Conservation (phyloP, 1,284 basidiomycete genomes). For the Athelia sp. region DNA sequence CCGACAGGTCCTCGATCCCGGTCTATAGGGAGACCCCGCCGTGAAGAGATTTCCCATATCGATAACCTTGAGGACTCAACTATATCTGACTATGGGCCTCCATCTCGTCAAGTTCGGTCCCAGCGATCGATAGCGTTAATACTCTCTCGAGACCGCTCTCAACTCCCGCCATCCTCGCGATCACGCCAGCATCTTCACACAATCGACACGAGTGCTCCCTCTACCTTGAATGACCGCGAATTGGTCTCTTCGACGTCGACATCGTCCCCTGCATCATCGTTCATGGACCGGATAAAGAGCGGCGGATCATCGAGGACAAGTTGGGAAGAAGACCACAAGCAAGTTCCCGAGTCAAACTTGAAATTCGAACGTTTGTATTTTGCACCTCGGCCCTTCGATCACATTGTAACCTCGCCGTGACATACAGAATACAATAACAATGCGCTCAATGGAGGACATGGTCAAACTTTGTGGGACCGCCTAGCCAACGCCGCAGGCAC, state of each 20-base stretch:
- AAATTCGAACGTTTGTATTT: conserved; percentile 9
- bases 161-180: conserved; percentile 10
- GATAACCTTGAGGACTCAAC: conserved; percentile 2
- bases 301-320: conserved; percentile 40
- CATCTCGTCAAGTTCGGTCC: conserved; percentile 17
- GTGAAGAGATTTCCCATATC: conserved; percentile 7
- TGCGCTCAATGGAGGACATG: conserved; percentile 26
- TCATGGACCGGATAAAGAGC: conserved; percentile 21
- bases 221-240: conserved; percentile 2
- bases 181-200: conserved; percentile 8
- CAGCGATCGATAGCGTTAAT: conserved; percentile 19
- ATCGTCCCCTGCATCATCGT: conserved; percentile 16
- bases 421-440: conserved; percentile 1
- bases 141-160: conserved; percentile 8
- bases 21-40: conserved; percentile 10
- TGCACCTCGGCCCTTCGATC: neutral
- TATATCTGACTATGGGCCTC: conserved; percentile 3
- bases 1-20: conserved; percentile 13
- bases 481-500: conserved; percentile 49
- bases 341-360: conserved; percentile 8
- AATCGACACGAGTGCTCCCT: conserved; percentile 1
- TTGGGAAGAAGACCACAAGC: conserved; percentile 30
- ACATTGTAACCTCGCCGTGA: neutral
- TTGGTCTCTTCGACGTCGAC: conserved; percentile 29
- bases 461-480: conserved; percentile 47